Percentiles rank a stretch among this genome's conserved stretches.
These are phyloP conservation scores for Udeniomyces megalosporus DNA, from an alignment of 768 basidiomycete species.

Conservation along the genomic window DNA sequence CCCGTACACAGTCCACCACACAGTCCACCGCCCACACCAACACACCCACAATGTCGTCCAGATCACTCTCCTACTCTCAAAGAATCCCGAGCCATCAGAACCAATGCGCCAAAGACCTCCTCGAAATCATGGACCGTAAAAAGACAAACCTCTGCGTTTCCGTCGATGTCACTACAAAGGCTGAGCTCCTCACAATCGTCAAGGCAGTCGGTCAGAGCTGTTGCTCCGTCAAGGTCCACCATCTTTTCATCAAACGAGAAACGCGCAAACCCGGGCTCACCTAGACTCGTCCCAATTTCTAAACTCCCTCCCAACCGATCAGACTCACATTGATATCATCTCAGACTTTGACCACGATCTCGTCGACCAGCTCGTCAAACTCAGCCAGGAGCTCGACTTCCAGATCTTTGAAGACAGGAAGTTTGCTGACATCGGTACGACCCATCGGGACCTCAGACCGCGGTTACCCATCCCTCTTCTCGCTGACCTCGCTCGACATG, in stretches of 20 bases:
- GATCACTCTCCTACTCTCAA: too few relatives aligned
- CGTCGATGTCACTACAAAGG: slow-evolving; percentile 72
- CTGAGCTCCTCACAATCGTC: slow-evolving; percentile 67
- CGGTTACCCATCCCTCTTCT: background rate
- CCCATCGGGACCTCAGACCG: too few relatives aligned
- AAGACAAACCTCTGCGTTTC: slow-evolving; percentile 84
- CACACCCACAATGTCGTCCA: too few relatives aligned
- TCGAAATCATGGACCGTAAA: slow-evolving; percentile 72
- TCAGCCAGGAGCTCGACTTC: slow-evolving; percentile 73
- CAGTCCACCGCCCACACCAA: too few relatives aligned
- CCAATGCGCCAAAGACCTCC: slow-evolving; percentile 58
- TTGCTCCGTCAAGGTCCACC: slow-evolving; percentile 78
- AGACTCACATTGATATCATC: slow-evolving; percentile 95
- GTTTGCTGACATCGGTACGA: slow-evolving; percentile 90
- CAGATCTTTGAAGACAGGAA: slow-evolving; percentile 96
- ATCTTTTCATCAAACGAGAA: too few relatives aligned
- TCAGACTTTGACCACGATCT: slow-evolving; percentile 70
- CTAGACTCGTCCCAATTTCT: too few relatives aligned
- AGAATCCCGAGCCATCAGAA: too few relatives aligned
- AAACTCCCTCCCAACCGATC: slow-evolving; percentile 22
- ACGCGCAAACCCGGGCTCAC: too few relatives aligned
- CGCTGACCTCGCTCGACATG: background rate
- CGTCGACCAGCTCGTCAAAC: slow-evolving; percentile 48
- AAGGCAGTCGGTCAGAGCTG: slow-evolving; percentile 75
- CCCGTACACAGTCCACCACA: too few relatives aligned